phyloP scores from a whole-genome alignment of 257 asterid genomes.

The Salvia rosmarinus region DNA sequence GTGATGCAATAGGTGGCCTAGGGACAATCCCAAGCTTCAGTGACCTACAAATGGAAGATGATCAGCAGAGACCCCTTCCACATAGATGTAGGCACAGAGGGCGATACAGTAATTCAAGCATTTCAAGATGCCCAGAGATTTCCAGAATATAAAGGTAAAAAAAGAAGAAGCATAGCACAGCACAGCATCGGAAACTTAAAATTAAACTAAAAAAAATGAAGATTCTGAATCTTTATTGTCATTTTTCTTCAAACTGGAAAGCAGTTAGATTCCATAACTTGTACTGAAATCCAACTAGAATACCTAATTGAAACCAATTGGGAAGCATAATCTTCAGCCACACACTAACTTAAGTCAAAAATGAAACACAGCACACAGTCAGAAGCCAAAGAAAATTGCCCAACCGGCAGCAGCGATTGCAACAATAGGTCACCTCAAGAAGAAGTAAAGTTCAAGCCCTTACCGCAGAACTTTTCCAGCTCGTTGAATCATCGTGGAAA shows the following conservation, averaged over 20 bases:
- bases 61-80: slow-evolving; percentile 16
- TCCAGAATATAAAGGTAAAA: slow-evolving; percentile 16
- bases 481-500: slow-evolving; percentile 77
- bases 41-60: slow-evolving; percentile 51
- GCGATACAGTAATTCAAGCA: slow-evolving; percentile 10
- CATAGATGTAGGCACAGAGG: slow-evolving; percentile 17
- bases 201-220: slow-evolving; percentile 1
- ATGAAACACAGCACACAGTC: not conserved
- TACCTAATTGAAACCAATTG: slow-evolving; percentile 10
- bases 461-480: slow-evolving; percentile 77
- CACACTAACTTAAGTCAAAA: not conserved
- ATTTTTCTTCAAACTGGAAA: slow-evolving; percentile 7
- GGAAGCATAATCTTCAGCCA: not conserved
- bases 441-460: slow-evolving; percentile 31
- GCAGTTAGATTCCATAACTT: slow-evolving; percentile 10
- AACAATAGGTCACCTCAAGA: not conserved
- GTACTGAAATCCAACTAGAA: slow-evolving; percentile 11
- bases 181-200: not conserved
- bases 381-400: slow-evolving; percentile 19
- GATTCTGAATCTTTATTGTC: not conserved
- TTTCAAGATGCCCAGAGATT: not conserved
- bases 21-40: slow-evolving; percentile 79
- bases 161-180: not conserved
- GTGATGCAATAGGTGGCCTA: slow-evolving; percentile 46
- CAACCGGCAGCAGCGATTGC: not conserved